Percentiles rank a stretch among this genome's conserved stretches.
phyloP scores from a whole-genome alignment of 495 filamentous ascomycete species.

The Platismatia glauca region DNA sequence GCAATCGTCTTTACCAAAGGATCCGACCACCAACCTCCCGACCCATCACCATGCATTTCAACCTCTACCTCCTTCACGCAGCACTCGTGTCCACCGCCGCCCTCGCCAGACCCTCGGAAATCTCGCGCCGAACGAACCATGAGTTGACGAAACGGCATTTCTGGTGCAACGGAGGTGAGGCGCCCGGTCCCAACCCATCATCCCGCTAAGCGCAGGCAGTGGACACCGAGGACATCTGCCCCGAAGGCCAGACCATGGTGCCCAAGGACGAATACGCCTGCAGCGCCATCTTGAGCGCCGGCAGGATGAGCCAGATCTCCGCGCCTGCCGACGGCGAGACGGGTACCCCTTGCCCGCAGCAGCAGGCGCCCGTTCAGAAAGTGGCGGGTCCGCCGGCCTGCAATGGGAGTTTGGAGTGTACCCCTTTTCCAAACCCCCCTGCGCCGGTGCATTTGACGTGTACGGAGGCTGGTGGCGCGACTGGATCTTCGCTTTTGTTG shows the following conservation, averaged over 20 bases:
- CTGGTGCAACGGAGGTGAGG: conserved; percentile 2
- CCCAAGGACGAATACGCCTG: conserved; percentile 1
- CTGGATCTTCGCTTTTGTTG: neutral
- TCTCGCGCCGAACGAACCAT: neutral
- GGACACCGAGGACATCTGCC: neutral
- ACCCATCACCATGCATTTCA: neutral
- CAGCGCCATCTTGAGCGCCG: neutral
- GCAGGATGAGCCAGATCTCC: neutral
- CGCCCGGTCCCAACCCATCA: neutral
- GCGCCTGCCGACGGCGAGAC: neutral
- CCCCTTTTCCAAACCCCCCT: neutral
- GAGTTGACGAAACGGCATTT: neutral
- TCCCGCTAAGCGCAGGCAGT: neutral
- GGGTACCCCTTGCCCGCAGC: neutral
- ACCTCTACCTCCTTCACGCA: neutral
- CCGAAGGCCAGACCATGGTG: neutral
- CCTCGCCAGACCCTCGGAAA: neutral
- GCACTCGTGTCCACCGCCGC: neutral
- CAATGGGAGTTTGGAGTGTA: neutral
- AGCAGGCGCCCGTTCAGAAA: neutral
- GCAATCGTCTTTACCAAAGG: neutral
- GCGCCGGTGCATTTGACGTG: neutral
- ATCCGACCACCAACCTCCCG: neutral
- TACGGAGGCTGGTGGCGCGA: neutral
- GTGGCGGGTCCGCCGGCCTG: neutral